These are phyloP conservation scores for Mycena albidolilacea DNA, from an alignment of 768 basidiomycete species.

Conservation along the genomic window DNA sequence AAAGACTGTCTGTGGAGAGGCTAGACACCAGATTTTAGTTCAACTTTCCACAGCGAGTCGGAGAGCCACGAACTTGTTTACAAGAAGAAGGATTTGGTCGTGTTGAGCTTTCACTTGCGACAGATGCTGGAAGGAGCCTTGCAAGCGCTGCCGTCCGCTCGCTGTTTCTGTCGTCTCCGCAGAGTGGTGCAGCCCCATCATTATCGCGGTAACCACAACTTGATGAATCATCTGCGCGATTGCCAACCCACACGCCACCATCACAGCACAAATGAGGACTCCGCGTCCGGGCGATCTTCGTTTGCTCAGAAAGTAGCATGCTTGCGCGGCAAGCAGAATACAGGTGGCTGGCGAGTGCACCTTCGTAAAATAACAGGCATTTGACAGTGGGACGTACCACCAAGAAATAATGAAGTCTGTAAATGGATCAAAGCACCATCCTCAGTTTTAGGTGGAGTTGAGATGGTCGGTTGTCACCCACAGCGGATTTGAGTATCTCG, in stretches of 20 bases:
- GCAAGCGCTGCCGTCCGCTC: not conserved
- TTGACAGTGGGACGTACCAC: not conserved
- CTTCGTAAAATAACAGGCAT: not conserved
- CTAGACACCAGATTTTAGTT: not conserved
- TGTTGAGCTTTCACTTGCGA: not conserved
- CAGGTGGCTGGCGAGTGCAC: not conserved
- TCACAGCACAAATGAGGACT: not conserved
- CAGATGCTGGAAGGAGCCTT: not conserved
- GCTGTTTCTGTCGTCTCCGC: not conserved
- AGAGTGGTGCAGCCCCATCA: not conserved
- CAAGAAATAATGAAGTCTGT: conserved; percentile 13
- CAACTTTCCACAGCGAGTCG: not conserved
- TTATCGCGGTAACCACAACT: not conserved
- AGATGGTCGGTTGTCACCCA: not conserved
- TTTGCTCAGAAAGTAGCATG: not conserved
- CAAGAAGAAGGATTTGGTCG: not conserved
- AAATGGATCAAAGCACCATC: not conserved
- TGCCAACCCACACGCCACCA: not conserved
- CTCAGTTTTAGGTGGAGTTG: not conserved
- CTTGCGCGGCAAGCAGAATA: not conserved
- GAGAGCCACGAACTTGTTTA: conserved; percentile 1
- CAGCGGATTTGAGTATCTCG: conserved; percentile 17
- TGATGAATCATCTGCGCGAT: conserved; percentile 1
- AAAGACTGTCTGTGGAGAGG: conserved; percentile 3
- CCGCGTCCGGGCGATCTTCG: not conserved